Conservation (phyloP, 2,329 filamentous ascomycete genomes). For the Trichoderma simmonsii region DNA sequence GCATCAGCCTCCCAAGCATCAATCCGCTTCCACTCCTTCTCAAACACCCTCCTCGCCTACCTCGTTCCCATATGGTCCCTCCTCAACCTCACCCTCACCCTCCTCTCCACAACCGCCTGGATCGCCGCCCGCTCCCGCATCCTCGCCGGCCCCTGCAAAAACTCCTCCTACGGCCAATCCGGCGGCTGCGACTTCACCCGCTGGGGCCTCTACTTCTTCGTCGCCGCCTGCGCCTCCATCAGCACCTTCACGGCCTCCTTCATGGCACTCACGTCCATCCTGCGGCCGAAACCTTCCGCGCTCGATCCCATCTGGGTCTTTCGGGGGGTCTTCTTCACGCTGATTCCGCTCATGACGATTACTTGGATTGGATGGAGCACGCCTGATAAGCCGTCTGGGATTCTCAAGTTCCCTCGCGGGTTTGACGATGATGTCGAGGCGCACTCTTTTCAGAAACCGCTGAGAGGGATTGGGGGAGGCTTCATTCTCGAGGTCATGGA, state of each 20-base stretch:
- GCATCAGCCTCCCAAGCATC: neutral
- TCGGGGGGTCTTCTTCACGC: slow-evolving; percentile 22
- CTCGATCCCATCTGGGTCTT: neutral
- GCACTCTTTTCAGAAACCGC: neutral
- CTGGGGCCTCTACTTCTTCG: slow-evolving; percentile 23
- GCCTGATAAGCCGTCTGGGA: neutral
- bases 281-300: neutral
- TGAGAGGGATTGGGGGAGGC: neutral
- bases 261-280: neutral
- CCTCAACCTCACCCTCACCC: slow-evolving; percentile 19
- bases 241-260: neutral
- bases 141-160: neutral
- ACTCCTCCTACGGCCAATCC: neutral
- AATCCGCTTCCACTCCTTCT: neutral
- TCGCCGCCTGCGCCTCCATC: slow-evolving; percentile 21
- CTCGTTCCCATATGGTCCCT: slow-evolving; percentile 22
- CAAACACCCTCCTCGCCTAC: neutral
- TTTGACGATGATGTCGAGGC: neutral
- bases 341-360: slow-evolving; percentile 23
- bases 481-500: slow-evolving; percentile 1
- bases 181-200: slow-evolving; percentile 12
- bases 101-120: neutral
- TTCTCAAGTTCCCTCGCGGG: neutral
- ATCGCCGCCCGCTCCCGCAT: neutral
- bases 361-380: slow-evolving; percentile 21